Percentiles rank a stretch among this genome's conserved stretches.
phyloP scores from a whole-genome alignment of 2,329 filamentous ascomycete species.

The Chaetomium globosum region DNA sequence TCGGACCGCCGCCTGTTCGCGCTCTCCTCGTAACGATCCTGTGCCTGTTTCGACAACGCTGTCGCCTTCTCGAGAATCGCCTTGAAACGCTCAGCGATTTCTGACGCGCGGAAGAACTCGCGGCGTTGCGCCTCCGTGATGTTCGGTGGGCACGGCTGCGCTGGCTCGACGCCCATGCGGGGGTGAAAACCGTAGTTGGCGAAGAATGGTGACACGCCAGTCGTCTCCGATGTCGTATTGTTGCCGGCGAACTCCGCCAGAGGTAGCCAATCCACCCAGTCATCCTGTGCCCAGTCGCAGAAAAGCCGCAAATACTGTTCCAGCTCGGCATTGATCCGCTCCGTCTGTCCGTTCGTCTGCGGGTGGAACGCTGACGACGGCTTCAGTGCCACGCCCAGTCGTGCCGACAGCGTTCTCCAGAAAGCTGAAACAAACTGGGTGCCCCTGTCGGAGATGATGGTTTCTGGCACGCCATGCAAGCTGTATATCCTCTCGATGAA shows the following conservation, averaged over 20 bases:
- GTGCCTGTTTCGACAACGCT: neutral
- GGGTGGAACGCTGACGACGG: neutral
- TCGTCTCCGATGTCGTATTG: slow-evolving; percentile 1
- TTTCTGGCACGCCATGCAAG: neutral
- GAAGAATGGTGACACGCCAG: slow-evolving; percentile 12
- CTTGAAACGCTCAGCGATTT: neutral
- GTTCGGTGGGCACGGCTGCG: neutral
- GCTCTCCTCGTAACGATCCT: neutral
- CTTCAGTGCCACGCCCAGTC: neutral
- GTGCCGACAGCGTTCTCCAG: neutral
- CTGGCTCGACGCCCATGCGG: slow-evolving; percentile 1
- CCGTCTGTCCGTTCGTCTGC: neutral
- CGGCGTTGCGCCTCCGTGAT: neutral
- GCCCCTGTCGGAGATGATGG: neutral
- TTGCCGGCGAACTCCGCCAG: slow-evolving; percentile 12
- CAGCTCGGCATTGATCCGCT: slow-evolving; percentile 12
- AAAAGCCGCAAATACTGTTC: slow-evolving; percentile 4
- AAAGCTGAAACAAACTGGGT: neutral
- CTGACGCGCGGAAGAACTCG: neutral
- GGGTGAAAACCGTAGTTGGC: slow-evolving; percentile 11
- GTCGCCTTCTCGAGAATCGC: neutral
- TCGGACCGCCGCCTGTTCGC: neutral
- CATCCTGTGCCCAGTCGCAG: slow-evolving; percentile 5
- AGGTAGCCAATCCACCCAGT: slow-evolving; percentile 2
- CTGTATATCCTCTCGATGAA: slow-evolving; percentile 1